These are phyloP conservation scores for Plectranthus barbatus DNA, from an alignment of 257 asterid genomes.

Conservation along the genomic window DNA sequence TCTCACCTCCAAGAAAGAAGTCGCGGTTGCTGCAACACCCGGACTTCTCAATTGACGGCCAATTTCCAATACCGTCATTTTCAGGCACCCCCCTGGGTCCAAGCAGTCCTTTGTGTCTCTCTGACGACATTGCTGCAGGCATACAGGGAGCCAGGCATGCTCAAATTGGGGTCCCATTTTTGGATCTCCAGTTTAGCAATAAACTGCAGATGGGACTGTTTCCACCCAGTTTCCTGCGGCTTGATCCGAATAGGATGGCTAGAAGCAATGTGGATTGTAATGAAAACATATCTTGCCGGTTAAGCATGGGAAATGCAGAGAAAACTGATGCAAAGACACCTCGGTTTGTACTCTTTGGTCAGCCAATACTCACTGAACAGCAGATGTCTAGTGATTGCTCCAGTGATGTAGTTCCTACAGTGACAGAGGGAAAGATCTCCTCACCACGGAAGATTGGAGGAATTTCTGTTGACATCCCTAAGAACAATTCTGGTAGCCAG, in stretches of 20 bases:
- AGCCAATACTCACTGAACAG: constrained; percentile 95
- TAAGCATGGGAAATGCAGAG: constrained; percentile 57
- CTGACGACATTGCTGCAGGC: constrained; percentile 84
- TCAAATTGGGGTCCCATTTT: constrained; percentile 70
- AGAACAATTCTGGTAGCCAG: constrained; percentile 24
- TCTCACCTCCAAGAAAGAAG: constrained; percentile 71
- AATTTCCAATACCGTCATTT: constrained; percentile 65
- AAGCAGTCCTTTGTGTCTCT: constrained; percentile 58
- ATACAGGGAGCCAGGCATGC: constrained; percentile 99
- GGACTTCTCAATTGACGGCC: constrained; percentile 60
- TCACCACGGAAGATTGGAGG: constrained; percentile 20
- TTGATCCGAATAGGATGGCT: constrained; percentile 29
- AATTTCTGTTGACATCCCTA: constrained; percentile 24
- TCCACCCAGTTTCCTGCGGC: constrained; percentile 44
- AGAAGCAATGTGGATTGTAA: constrained; percentile 26
- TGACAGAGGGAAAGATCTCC: constrained; percentile 6
- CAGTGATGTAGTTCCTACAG: constrained; percentile 25
- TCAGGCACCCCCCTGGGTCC: constrained; percentile 72
- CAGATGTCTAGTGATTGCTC: constrained; percentile 52
- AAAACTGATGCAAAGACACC: constrained; percentile 42
- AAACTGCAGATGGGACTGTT: constrained; percentile 63
- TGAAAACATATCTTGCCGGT: constrained; percentile 64
- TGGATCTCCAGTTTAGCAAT: constrained; percentile 72
- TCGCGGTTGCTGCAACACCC: constrained; percentile 47
- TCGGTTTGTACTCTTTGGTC: constrained; percentile 75